These are phyloP conservation scores for Catunica adiposa DNA, from an alignment of 2,329 filamentous ascomycete genomes.

Conservation along the genomic window DNA sequence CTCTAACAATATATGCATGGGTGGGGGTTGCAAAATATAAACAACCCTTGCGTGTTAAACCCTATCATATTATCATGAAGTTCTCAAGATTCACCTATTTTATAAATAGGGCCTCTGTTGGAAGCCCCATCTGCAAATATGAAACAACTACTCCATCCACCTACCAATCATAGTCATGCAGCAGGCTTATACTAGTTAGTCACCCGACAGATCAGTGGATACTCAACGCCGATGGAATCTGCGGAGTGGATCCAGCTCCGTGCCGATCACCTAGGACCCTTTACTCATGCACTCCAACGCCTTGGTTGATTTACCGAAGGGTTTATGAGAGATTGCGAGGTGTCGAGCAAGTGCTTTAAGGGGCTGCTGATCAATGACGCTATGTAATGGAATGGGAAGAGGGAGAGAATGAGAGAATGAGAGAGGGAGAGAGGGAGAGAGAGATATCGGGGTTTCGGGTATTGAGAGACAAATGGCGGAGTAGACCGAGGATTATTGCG, in stretches of 20 bases:
- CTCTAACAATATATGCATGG: no score
- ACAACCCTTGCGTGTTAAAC: no score
- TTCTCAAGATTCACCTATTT: no score
- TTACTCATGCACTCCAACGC: background rate
- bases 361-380: background rate
- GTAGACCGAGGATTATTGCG: no score
- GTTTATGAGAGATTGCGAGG: background rate
- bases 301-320: background rate
- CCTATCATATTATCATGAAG: no score
- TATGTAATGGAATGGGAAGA: background rate
- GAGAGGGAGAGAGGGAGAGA: background rate
- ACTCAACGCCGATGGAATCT: background rate
- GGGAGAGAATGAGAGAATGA: background rate
- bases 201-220: background rate
- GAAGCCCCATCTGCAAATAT: no score
- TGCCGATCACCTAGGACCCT: background rate
- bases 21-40: no score
- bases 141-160: background rate
- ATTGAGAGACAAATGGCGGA: no score
- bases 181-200: no score
- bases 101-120: no score
- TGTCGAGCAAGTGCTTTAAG: background rate
- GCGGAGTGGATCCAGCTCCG: background rate
- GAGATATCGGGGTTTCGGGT: background rate
- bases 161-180: background rate